Conservation (phyloP, 2,329 filamentous ascomycete genomes). For the Diaporthe aspalathi region DNA sequence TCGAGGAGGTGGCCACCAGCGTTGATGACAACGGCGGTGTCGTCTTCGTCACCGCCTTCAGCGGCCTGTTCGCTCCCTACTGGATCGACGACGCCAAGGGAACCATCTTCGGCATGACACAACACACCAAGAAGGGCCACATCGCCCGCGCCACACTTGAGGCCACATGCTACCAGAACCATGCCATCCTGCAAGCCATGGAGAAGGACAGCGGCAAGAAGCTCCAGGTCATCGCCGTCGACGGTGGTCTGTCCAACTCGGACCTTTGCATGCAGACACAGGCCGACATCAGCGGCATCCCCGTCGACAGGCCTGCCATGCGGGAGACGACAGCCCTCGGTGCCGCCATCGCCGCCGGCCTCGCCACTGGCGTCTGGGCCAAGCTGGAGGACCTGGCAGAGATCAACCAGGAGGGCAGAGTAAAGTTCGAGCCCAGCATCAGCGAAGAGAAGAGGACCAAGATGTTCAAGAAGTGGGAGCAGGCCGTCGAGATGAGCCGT, state of each 20-base stretch:
- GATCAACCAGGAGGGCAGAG: slow-evolving; percentile 77
- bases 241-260: slow-evolving; percentile 90
- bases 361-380: slow-evolving; percentile 83
- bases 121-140: slow-evolving; percentile 86
- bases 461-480: slow-evolving; percentile 65
- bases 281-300: slow-evolving; percentile 85
- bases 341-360: slow-evolving; percentile 89
- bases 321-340: slow-evolving; percentile 90
- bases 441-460: slow-evolving; percentile 54
- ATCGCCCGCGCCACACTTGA: slow-evolving; percentile 91
- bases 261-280: slow-evolving; percentile 93
- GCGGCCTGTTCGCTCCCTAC: slow-evolving; percentile 90
- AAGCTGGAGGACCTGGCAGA: slow-evolving; percentile 78
- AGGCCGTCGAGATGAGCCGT: slow-evolving; percentile 69
- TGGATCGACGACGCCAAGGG: slow-evolving; percentile 95
- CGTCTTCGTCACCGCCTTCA: slow-evolving; percentile 90
- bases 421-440: slow-evolving; percentile 76
- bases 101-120: slow-evolving; percentile 87
- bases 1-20: slow-evolving; percentile 62
- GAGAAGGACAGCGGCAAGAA: slow-evolving; percentile 83
- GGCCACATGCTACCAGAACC: slow-evolving; percentile 92
- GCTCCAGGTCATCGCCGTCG: slow-evolving; percentile 81
- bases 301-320: slow-evolving; percentile 87
- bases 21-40: slow-evolving; percentile 82
- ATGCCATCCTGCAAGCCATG: slow-evolving; percentile 93